A percentile compares a stretch with the other conserved stretches of the same genome.
Conservation (phyloP, 208 protist genomes). For the Naegleria fowleri region DNA sequence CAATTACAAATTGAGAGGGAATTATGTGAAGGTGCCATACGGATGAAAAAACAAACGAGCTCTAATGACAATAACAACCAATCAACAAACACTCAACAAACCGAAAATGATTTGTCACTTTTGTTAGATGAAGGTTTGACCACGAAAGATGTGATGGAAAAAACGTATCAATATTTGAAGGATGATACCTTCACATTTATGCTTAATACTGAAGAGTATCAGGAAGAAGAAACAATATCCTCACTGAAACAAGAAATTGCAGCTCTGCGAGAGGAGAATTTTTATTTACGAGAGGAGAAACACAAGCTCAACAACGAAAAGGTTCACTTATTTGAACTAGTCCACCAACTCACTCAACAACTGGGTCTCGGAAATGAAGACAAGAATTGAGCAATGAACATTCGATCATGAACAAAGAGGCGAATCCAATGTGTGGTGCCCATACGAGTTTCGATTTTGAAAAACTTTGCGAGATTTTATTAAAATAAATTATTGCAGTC, state of each 20-base stretch:
- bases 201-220: background rate
- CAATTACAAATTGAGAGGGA: background rate
- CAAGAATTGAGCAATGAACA: too few species aligned
- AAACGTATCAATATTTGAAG: background rate
- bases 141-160: background rate
- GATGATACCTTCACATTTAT: background rate
- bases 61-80: background rate
- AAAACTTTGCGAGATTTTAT: too few species aligned
- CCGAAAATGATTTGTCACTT: background rate
- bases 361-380: too few species aligned
- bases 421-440: too few species aligned
- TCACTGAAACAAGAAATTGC: background rate
- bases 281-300: background rate
- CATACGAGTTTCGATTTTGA: too few species aligned
- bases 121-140: background rate
- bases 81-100: background rate
- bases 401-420: too few species aligned
- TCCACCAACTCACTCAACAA: background rate
- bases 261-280: background rate
- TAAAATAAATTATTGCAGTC: background rate
- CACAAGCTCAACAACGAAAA: background rate
- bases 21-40: background rate
- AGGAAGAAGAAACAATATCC: background rate
- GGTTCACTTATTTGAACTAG: background rate
- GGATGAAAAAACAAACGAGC: background rate